Evolutionary conservation across 768 basidiomycete genomes (phyloP), one percentile per base, ranked within the genome.

Genomic region (Boletus reticuloceps): DNA sequence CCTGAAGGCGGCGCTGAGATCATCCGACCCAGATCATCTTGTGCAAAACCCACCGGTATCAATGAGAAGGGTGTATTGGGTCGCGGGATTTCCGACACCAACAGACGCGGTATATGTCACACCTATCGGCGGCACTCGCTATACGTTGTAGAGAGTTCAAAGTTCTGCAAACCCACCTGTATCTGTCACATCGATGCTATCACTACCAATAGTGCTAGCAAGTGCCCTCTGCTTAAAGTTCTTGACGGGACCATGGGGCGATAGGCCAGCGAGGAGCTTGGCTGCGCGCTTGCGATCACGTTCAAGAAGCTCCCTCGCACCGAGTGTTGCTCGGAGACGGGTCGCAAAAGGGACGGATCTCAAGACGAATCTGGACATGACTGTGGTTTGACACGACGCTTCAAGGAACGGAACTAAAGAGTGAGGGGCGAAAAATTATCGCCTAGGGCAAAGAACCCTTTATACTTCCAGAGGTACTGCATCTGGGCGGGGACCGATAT

Each of bases 181-280:
- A 64, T 85, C 81, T 40, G 80, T 84, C 44, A 80, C 83, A 47
- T 85, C 80, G 54, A 85, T 78, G 45, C 75, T 78, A 16, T 58
- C 45, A 17, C 48, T 29, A 32, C 41, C 25, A 3, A 58, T 50
- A 11, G 51, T 49, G 11, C 46, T 51, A 36, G 31, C 27, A 25
- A 13, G 8, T 50, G 53, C 66, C 34, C 52, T 65, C 40, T 61
- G 67, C 45, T 60, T 59, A 29, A 64, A 64, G 31, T 60, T 51
- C 49, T 72, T 65, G 29, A 63, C 61, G 13, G 83, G 84, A 16
- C 83, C 82, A 55, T 84, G 81, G 0, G 82, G 78, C 51, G 81
- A 79, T 40, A 80, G 38, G 22, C 82, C 82, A 27, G 75, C 70
- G n/a, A 83, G 62, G 59, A 85, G 59, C 73, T 82, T 85, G 68